A percentile compares a stretch with the other conserved stretches of the same genome.
These are phyloP conservation scores for Aspergillus chevalieri DNA, from an alignment of 2,329 filamentous ascomycete species.

Conservation along the genomic window DNA sequence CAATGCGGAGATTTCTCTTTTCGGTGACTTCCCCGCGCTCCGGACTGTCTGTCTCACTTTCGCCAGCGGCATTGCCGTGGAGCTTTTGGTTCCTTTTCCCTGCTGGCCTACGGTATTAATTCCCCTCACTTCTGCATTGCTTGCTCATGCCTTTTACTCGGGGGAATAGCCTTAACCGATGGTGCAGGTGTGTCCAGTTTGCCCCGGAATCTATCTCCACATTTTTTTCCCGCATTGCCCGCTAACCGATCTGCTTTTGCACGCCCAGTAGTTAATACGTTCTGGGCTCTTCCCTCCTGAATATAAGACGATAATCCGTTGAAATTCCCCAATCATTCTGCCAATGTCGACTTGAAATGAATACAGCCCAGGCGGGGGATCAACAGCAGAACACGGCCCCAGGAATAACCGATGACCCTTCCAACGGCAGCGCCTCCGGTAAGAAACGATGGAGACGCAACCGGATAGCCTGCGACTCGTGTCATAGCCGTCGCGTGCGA, in stretches of 20 bases:
- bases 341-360: slow-evolving; percentile 28
- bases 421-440: slow-evolving; percentile 9
- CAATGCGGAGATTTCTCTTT: slow-evolving; percentile 5
- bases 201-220: background rate
- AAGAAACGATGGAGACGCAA: slow-evolving; percentile 35
- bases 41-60: background rate
- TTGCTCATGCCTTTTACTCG: too few relatives aligned
- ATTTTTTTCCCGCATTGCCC: background rate
- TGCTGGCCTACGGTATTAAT: too few relatives aligned
- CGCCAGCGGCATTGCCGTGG: background rate
- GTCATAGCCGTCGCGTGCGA: slow-evolving; percentile 87
- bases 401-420: slow-evolving; percentile 9
- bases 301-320: background rate
- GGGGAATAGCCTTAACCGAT: too few relatives aligned
- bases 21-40: slow-evolving; percentile 2
- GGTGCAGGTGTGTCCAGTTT: background rate
- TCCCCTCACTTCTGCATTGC: too few relatives aligned
- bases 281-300: background rate
- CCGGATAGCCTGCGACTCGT: slow-evolving; percentile 74
- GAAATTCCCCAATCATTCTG: background rate
- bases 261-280: background rate
- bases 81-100: background rate
- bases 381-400: slow-evolving; percentile 11
- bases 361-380: slow-evolving; percentile 24
- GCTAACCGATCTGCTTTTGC: background rate